Conservation (phyloP, 768 basidiomycete species). For the Auricularia sp. region DNA sequence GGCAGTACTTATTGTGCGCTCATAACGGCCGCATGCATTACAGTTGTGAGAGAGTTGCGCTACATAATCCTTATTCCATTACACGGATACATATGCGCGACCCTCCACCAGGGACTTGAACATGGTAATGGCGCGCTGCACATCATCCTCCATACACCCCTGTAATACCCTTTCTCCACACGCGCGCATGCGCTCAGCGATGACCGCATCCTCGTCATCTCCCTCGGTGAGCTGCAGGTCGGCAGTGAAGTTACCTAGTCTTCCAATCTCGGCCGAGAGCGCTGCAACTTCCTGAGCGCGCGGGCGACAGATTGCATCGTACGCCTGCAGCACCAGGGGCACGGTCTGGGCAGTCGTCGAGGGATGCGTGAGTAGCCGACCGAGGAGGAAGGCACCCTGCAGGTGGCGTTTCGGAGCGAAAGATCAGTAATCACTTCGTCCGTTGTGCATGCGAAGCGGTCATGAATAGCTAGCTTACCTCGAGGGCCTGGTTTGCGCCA, state of each 20-base stretch:
- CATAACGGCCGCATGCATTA: too few relatives aligned
- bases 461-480: conserved; percentile 19
- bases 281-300: conserved; percentile 17
- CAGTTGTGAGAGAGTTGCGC: too few relatives aligned
- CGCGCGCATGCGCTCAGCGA: background rate
- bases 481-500: conserved; percentile 43
- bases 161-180: background rate
- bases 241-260: conserved; percentile 15
- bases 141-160: background rate
- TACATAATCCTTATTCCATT: too few relatives aligned
- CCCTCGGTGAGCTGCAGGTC: background rate
- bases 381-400: conserved; percentile 22
- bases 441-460: too few relatives aligned
- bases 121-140: background rate
- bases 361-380: conserved; percentile 18
- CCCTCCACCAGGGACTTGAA: background rate
- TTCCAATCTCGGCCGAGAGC: conserved; percentile 13
- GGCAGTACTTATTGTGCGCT: too few relatives aligned
- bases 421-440: too few relatives aligned
- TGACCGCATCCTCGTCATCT: background rate
- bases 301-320: conserved; percentile 23
- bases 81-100: too few relatives aligned
- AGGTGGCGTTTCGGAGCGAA: too few relatives aligned
- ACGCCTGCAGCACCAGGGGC: conserved; percentile 18
- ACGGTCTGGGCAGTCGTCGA: conserved; percentile 16